phyloP scores from a whole-genome alignment of 495 filamentous ascomycete species.

The Daldinia decipiens region DNA sequence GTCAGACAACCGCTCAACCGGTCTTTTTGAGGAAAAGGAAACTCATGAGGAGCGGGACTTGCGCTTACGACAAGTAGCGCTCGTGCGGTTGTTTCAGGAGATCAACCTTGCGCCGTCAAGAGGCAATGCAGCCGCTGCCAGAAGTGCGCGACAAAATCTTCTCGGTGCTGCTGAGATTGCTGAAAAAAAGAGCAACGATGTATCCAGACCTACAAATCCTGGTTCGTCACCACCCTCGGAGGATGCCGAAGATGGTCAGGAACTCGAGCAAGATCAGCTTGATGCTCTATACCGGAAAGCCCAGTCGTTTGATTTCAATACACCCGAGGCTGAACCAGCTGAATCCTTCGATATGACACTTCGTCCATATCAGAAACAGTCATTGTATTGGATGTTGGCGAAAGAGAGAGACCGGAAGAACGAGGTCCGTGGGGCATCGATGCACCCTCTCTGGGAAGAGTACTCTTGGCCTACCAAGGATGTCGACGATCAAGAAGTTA shows the following conservation, averaged over 20 bases:
- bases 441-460: constrained; percentile 98
- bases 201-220: constrained; percentile 46
- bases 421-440: constrained; percentile 71
- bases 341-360: constrained; percentile 83
- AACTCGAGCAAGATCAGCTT: constrained; percentile 94
- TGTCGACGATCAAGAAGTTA: constrained; percentile 80
- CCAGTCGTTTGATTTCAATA: constrained; percentile 94
- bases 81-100: constrained; percentile 90
- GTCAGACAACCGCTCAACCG: constrained; percentile 74
- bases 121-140: constrained; percentile 77
- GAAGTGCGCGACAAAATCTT: constrained; percentile 81
- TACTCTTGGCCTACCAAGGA: constrained; percentile 91
- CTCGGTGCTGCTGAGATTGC: constrained; percentile 86
- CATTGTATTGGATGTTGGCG: constrained; percentile 92
- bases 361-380: constrained; percentile 94
- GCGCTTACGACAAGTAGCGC: constrained; percentile 83
- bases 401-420: constrained; percentile 86
- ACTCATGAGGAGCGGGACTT: constrained; percentile 84
- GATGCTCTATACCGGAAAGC: constrained; percentile 95
- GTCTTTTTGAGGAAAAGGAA: constrained; percentile 76
- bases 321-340: constrained; percentile 83
- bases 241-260: constrained; percentile 82
- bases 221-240: constrained; percentile 62
- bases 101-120: constrained; percentile 81
- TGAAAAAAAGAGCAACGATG: constrained; percentile 76